Evolutionary conservation across 768 basidiomycete genomes (phyloP).

Genomic region (Phallus indusiatus): DNA sequence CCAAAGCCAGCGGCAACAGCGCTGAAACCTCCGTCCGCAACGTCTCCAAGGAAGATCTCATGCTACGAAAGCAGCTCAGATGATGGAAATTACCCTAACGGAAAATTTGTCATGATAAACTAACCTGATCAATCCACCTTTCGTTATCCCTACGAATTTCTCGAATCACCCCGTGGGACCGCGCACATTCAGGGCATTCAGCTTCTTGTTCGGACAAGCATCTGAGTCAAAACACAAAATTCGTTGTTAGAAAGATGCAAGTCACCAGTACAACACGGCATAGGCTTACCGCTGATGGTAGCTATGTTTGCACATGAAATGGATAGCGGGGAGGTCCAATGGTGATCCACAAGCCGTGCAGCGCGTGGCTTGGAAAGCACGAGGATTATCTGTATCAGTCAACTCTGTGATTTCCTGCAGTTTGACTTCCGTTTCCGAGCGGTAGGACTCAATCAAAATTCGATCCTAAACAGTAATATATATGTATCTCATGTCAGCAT

Average conservation of each 20-base stretch:
- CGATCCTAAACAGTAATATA: conserved; percentile 50
- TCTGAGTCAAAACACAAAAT: conserved; percentile 29
- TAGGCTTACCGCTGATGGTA: conserved; percentile 82
- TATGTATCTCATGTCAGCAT: too few species aligned
- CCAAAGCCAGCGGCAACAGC: conserved; percentile 65
- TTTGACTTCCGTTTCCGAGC: conserved; percentile 72
- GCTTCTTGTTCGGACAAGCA: conserved; percentile 85
- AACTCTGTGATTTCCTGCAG: conserved; percentile 75
- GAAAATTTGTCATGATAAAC: neutral
- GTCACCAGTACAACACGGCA: neutral
- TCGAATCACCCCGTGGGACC: conserved; percentile 79
- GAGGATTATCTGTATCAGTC: conserved; percentile 65
- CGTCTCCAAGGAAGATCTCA: conserved; percentile 69
- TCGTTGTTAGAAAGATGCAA: neutral
- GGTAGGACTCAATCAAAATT: conserved; percentile 79
- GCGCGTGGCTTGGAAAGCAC: conserved; percentile 89
- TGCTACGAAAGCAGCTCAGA: conserved; percentile 26
- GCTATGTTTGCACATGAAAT: conserved; percentile 98
- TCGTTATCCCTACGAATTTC: conserved; percentile 87
- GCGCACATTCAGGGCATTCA: conserved; percentile 83
- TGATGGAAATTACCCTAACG: neutral
- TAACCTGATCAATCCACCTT: conserved; percentile 56
- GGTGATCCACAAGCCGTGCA: conserved; percentile 86
- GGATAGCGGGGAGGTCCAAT: conserved; percentile 85
- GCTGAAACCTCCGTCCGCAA: conserved; percentile 58